Evolutionary conservation across 2,329 filamentous ascomycete species (phyloP), one percentile per base, ranked within the genome.

Genomic region (Penicillium sp.): DNA sequence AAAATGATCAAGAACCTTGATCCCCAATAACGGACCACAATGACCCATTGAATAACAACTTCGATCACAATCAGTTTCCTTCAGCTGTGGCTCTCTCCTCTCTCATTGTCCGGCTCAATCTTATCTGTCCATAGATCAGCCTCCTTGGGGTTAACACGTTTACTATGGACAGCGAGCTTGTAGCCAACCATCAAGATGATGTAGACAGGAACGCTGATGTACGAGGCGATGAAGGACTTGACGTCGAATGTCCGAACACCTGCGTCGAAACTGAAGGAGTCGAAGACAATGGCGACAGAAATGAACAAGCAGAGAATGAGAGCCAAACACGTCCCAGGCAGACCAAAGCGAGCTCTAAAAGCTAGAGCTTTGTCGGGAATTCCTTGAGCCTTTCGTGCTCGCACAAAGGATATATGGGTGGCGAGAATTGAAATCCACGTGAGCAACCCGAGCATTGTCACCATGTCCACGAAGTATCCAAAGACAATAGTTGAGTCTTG

Each of bases 281-380:
- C 80, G 73, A 87, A 92, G 78, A 91, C 91, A 82, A 93, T 93
- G 69, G 90, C 92, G 57, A 93, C 69, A 1, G 88, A 84, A 59
- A 94, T 88, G 23, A 93, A 72, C 65, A 82, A 79, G 75, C 88
- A 91, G 73, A 91, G 85, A 67, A 81, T 75, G 3, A 93, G 79
- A 0, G 87, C 87, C 55, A 80, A 76, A 71, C 84, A 85, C 0
- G 87, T 90, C 5, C 90, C 90, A 61, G 74, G 82, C 45, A 86
- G 77, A 25, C 90, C 89, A 27, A 92, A 82, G 0, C 90, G 90
- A 0, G 90, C 87, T 27, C 79, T 79, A 70, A 87, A 92, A 0
- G 84, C 81, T 57, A 89, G 77, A 31, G 75, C 72, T 5, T 77
- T 76, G 68, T 87, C 72, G 15, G 80, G 71, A 6, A 89, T 76